A percentile compares a stretch with the other conserved stretches of the same genome.
phyloP scores from a whole-genome alignment of 352 stramenopile species.

The Phytophthora citricola region DNA sequence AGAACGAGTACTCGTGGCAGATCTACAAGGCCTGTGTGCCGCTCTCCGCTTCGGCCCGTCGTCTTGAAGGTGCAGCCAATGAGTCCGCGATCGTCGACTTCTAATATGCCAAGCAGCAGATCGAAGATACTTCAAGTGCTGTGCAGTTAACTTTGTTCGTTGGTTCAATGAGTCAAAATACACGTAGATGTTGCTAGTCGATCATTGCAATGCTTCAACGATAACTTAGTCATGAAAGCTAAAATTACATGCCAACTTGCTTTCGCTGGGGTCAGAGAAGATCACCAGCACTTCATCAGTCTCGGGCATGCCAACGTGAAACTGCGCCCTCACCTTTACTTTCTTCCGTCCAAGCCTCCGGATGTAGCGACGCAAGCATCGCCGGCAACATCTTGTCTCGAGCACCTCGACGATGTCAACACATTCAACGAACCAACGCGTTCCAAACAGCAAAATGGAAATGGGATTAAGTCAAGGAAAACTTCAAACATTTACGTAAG shows the following conservation, averaged over 20 bases:
- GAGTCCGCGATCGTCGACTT: slow-evolving; percentile 29
- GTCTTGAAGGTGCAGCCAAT: slow-evolving; percentile 29
- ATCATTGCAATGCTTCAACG: neutral
- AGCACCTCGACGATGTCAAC: slow-evolving; percentile 12
- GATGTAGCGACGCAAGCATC: slow-evolving; percentile 13
- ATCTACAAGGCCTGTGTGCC: slow-evolving; percentile 62
- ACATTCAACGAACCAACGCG: slow-evolving; percentile 5
- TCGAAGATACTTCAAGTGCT: neutral
- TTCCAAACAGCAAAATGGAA: slow-evolving; percentile 8
- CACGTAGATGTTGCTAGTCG: neutral
- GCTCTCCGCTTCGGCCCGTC: slow-evolving; percentile 25
- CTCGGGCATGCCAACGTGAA: neutral
- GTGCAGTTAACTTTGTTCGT: slow-evolving; percentile 1
- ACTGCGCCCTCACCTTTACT: slow-evolving; percentile 18
- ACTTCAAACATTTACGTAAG: slow-evolving; percentile 19
- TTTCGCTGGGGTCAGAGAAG: neutral
- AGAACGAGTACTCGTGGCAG: slow-evolving; percentile 64
- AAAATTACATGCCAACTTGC: neutral
- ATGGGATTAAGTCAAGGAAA: slow-evolving; percentile 4
- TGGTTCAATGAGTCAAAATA: neutral
- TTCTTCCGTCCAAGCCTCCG: neutral
- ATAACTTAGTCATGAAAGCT: neutral
- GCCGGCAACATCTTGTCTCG: slow-evolving; percentile 12
- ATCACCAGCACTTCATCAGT: neutral
- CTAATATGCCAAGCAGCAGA: slow-evolving; percentile 3